phyloP scores from a whole-genome alignment of 2,329 filamentous ascomycete genomes.

The Ilyonectria destructans region DNA sequence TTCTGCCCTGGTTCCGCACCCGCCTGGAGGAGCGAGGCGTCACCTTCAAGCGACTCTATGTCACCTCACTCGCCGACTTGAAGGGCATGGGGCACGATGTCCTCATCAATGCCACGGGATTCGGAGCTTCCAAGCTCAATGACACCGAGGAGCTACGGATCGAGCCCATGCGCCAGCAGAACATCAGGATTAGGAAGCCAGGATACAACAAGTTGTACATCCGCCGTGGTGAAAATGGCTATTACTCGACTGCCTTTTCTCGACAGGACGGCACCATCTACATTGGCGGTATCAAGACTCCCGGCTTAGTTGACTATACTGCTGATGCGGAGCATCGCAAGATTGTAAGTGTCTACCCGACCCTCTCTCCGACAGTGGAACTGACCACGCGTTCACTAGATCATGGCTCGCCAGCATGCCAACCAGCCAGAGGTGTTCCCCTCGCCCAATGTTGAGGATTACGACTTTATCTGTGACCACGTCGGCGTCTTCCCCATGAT shows the following conservation, averaged over 20 bases:
- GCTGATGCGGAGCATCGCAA: background rate
- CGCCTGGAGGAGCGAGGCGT: slow-evolving; percentile 30
- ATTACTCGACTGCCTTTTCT: background rate
- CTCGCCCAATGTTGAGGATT: background rate
- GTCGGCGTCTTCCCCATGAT: slow-evolving; percentile 6
- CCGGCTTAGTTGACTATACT: background rate
- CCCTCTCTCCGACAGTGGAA: background rate
- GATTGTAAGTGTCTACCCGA: background rate
- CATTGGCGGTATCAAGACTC: background rate
- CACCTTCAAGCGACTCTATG: slow-evolving; percentile 25
- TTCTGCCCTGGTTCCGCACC: slow-evolving; percentile 29
- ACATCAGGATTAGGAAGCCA: slow-evolving; percentile 20
- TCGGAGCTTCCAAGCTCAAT: slow-evolving; percentile 11
- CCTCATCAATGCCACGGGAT: slow-evolving; percentile 35
- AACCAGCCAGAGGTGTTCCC: background rate
- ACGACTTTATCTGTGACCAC: slow-evolving; percentile 18
- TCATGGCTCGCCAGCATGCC: slow-evolving; percentile 1
- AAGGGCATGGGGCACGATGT: slow-evolving; percentile 35
- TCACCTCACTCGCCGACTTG: slow-evolving; percentile 29
- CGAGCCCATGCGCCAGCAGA: slow-evolving; percentile 11
- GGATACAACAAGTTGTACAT: slow-evolving; percentile 21
- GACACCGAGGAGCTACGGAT: slow-evolving; percentile 15
- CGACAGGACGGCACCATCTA: background rate
- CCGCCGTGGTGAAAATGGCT: slow-evolving; percentile 5
- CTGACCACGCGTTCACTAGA: background rate